Evolutionary conservation across 2,329 filamentous ascomycete species (phyloP), one percentile per base, ranked within the genome.

Genomic region (Hypoxylon sp.): DNA sequence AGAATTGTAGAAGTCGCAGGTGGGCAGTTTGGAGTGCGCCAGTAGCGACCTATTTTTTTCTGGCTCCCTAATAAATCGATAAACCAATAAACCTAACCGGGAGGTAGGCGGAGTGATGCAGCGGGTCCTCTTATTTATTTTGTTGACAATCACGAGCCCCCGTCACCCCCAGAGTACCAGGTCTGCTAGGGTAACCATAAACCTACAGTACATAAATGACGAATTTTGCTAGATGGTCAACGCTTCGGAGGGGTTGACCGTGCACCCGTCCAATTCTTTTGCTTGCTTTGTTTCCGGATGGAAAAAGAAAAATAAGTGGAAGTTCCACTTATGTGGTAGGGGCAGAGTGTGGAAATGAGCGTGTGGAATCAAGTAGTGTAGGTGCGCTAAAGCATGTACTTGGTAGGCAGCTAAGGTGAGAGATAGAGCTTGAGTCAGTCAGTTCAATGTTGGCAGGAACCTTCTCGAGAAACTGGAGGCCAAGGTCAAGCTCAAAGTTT

Each of bases 141-240:
- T 73, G 70, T 74, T 75, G 72, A 74, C 72, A 75, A 72, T 74
- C 71, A 73, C 72, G 71, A 71, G 71, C 67, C 49, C 67, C 49
- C 64, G 44, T 32, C 16, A 46, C 36, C 28, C 42, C 59, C 49
- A 51, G 30, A 40, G 26, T 36, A 42, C 30, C 30, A 11, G 12
- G 30, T 12, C 9, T 46, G 38, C 61, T 64, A 61, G 53, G 64
- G 59, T 63, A 49, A 54, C 59, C 22, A 48, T 44, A 26, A 30
- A 56, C 51, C 14, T 55, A n/a, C n/a, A n/a, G n/a, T n/a, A n/a
- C n/a, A n/a, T n/a, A 20, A 60, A 56, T 52, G 40, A 38, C 38
- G 30, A 33, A 44, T 36, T 52, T n/a, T 55, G 33, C 30, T 55
- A 61, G 57, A 46, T 14, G 11, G 9, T 32, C 44, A 22, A 45